These are phyloP conservation scores for Cladorrhinum sp. DNA, from an alignment of 2,329 filamentous ascomycete genomes.

Conservation along the genomic window DNA sequence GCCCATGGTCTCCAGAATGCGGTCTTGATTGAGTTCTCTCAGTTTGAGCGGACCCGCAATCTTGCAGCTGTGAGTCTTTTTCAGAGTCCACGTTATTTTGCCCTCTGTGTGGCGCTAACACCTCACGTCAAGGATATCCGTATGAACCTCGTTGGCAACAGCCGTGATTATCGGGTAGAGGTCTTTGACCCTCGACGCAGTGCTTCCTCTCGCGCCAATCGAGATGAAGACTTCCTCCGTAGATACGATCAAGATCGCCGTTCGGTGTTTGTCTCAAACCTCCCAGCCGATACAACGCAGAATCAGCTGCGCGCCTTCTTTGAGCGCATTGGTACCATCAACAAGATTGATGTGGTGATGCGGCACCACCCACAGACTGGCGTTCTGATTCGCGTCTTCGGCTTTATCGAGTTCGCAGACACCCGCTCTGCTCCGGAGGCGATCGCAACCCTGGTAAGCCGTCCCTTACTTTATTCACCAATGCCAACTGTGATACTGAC, in stretches of 20 bases:
- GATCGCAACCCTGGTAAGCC: conserved; percentile 16
- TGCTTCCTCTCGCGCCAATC: conserved; percentile 3
- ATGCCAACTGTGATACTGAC: conserved; percentile 9
- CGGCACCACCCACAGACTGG: conserved; percentile 6
- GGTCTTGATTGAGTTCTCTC: conserved; percentile 48
- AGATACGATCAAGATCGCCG: conserved; percentile 43
- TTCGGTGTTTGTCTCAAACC: conserved; percentile 47
- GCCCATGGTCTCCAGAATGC: conserved; percentile 36
- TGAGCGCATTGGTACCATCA: conserved; percentile 38
- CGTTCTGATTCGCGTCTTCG: conserved; percentile 9
- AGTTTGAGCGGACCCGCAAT: conserved; percentile 50
- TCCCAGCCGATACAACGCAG: conserved; percentile 39
- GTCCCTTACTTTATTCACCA: background rate
- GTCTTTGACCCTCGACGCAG: background rate
- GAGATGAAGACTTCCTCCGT: conserved; percentile 29
- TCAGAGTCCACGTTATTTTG: background rate
- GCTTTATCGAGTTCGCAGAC: conserved; percentile 23
- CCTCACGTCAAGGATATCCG: background rate
- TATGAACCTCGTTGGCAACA: background rate
- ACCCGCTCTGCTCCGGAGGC: background rate
- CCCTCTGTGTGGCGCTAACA: conserved; percentile 1
- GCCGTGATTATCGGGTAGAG: background rate
- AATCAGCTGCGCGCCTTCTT: conserved; percentile 38
- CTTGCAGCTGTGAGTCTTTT: conserved; percentile 43
- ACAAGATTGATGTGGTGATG: conserved; percentile 31